These are phyloP conservation scores for Stagonosporopsis cucurbitacearum DNA, from an alignment of 2,329 filamentous ascomycete species.

Conservation along the genomic window DNA sequence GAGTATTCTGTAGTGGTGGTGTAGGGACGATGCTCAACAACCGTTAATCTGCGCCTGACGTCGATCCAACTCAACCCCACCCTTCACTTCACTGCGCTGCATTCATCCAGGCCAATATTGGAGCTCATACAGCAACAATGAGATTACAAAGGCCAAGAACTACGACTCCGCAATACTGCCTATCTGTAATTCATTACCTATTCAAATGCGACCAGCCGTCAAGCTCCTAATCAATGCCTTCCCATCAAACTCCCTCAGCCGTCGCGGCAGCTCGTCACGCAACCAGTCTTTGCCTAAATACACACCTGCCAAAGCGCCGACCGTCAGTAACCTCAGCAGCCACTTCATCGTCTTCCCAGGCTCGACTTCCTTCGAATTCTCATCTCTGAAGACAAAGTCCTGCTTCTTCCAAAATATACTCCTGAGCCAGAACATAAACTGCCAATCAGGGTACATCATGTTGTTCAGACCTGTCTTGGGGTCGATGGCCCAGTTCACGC, in stretches of 20 bases:
- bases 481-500: constrained; percentile 61
- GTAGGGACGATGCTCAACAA: background rate
- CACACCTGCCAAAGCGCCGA: constrained; percentile 18
- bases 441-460: constrained; percentile 61
- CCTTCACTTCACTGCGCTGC: background rate
- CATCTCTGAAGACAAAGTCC: constrained; percentile 48
- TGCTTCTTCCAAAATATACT: constrained; percentile 54
- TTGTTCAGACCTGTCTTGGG: constrained; percentile 56
- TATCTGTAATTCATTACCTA: background rate
- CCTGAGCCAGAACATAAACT: constrained; percentile 57
- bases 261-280: constrained; percentile 18
- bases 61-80: background rate
- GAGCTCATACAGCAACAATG: no score
- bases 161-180: background rate
- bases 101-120: background rate
- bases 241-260: constrained; percentile 18
- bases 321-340: constrained; percentile 15
- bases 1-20: background rate
- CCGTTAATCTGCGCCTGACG: background rate
- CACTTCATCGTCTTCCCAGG: constrained; percentile 19
- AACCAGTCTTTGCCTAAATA: constrained; percentile 27
- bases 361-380: constrained; percentile 26
- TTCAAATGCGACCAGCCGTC: constrained; percentile 1
- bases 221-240: constrained; percentile 11
- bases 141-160: no score